These are phyloP conservation scores for Pythium sp. DNA, from an alignment of 352 stramenopile genomes.

Conservation along the genomic window DNA sequence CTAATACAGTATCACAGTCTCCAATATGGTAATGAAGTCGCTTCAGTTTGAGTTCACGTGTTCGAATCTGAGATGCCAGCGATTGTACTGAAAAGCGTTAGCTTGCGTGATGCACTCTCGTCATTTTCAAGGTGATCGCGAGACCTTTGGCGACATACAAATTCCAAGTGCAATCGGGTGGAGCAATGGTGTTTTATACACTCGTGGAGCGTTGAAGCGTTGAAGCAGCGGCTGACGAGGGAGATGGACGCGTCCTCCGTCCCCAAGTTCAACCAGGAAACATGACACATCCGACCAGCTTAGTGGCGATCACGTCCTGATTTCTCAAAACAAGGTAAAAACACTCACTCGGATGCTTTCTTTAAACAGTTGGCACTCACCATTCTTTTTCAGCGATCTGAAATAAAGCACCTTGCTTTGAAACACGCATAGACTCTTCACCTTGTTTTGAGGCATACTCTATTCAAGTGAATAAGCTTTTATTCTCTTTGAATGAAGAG, in stretches of 20 bases:
- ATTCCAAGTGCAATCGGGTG: background rate
- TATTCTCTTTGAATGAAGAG: background rate
- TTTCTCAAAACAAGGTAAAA: slow-evolving; percentile 2
- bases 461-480: background rate
- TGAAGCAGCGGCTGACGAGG: background rate
- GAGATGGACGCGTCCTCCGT: slow-evolving; percentile 4
- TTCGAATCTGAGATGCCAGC: background rate
- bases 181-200: background rate
- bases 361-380: background rate
- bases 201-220: background rate
- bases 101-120: background rate
- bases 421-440: background rate
- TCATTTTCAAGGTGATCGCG: slow-evolving; percentile 7
- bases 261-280: slow-evolving; percentile 14
- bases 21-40: too few relatives aligned
- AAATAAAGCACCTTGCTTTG: background rate
- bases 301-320: background rate
- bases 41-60: too few relatives aligned
- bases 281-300: slow-evolving; percentile 12
- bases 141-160: slow-evolving; percentile 4
- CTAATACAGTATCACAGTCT: too few relatives aligned
- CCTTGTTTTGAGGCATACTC: background rate
- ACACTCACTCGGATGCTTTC: background rate
- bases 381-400: background rate
- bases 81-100: background rate